These are phyloP conservation scores for Yamadazyma epiphylla DNA, from an alignment of 1,139 yeast species.

Conservation along the genomic window DNA sequence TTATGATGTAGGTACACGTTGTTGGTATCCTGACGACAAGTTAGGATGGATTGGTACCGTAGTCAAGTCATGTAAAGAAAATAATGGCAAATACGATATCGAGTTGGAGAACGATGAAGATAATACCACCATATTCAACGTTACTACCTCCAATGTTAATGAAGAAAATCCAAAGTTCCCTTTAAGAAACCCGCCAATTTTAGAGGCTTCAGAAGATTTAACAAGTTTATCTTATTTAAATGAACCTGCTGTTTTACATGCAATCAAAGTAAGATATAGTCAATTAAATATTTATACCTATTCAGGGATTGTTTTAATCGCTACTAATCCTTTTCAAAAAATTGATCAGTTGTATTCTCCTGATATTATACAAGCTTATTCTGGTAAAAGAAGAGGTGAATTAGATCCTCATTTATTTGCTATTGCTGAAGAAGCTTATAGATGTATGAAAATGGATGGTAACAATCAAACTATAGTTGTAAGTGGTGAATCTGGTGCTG, in stretches of 20 bases:
- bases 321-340: conserved; percentile 92
- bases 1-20: conserved; percentile 53
- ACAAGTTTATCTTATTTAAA: conserved; percentile 88
- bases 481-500: conserved; percentile 98
- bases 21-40: conserved; percentile 91
- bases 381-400: conserved; percentile 90
- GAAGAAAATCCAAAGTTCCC: conserved; percentile 58
- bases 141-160: conserved; percentile 47
- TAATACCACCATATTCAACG: conserved; percentile 41
- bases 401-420: conserved; percentile 96
- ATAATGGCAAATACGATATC: conserved; percentile 52
- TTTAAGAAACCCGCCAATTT: conserved; percentile 86
- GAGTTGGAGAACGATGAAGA: conserved; percentile 64
- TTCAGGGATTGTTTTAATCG: conserved; percentile 94
- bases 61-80: conserved; percentile 51
- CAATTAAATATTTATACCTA: conserved; percentile 91
- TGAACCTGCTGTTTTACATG: conserved; percentile 95
- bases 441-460: conserved; percentile 84
- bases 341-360: conserved; percentile 89
- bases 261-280: conserved; percentile 83
- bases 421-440: conserved; percentile 96
- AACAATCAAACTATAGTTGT: conserved; percentile 94
- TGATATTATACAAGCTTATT: conserved; percentile 90
- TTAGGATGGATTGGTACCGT: conserved; percentile 93
- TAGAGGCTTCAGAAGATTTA: conserved; percentile 93